These are phyloP conservation scores for Circinella umbellata DNA, from an alignment of 371 early-diverging fungal genomes.

Conservation along the genomic window DNA sequence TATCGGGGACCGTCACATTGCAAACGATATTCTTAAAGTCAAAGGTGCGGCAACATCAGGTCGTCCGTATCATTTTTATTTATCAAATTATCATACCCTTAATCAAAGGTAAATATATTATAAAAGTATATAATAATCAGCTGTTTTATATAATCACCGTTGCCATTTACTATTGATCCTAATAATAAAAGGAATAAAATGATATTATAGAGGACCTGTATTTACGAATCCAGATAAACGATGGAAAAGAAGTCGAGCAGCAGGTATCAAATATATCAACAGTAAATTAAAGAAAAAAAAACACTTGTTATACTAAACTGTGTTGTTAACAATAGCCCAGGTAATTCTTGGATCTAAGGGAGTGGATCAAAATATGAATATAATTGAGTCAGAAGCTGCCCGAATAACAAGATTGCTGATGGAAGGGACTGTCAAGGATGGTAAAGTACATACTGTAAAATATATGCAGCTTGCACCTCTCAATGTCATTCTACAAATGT, in stretches of 20 bases:
- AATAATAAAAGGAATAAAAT: no score
- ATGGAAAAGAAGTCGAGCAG: slow-evolving; percentile 10
- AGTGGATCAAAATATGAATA: background rate
- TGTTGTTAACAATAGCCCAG: background rate
- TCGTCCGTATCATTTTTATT: slow-evolving; percentile 17
- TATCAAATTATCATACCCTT: slow-evolving; percentile 9
- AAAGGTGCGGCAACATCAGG: slow-evolving; percentile 19
- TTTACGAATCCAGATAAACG: slow-evolving; percentile 1
- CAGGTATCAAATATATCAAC: background rate
- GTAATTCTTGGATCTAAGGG: slow-evolving; percentile 10
- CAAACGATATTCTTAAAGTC: slow-evolving; percentile 24
- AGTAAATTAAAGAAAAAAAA: background rate
- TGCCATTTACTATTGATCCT: background rate
- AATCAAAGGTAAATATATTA: slow-evolving; percentile 9
- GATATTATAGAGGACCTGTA: background rate
- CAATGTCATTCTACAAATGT: slow-evolving; percentile 16
- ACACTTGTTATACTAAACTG: no score
- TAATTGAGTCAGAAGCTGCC: slow-evolving; percentile 7
- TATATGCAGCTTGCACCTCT: slow-evolving; percentile 9
- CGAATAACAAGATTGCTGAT: background rate
- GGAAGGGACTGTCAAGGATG: background rate
- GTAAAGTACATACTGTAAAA: slow-evolving; percentile 8
- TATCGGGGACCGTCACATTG: slow-evolving; percentile 22
- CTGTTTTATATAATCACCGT: background rate
- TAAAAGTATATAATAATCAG: no score